Base-by-base conservation (phyloP, 192 early-diverging fungal species). In the Backusella circina region DNA sequence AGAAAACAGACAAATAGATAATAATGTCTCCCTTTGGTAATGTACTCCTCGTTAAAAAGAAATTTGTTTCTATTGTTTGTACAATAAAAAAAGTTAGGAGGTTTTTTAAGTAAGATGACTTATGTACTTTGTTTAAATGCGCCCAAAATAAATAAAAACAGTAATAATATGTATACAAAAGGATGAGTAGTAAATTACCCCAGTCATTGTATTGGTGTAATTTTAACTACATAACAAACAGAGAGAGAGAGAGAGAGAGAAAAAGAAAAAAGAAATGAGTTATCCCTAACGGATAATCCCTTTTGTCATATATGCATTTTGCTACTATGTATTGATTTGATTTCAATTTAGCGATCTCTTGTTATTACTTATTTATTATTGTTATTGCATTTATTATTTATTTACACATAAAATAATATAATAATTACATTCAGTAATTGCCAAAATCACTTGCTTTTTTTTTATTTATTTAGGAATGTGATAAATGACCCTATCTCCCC, bases 381-480 rank as follows among this genome's bases (percentile, higher is more conserved):
- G 44, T 15, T 47, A 47, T 21, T 47, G 44, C 44, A 47, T 47
- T 61, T 28, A 28, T 61, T 61, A 61, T 13, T 61, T 28, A 61
- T 61, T 61, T 61, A 61, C 26, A 26, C 54, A 61, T 61, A 26
- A 61, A 21, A 47, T 47, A 16, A n/a, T 18, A 47, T 47, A 47
- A 47, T 47, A 47, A 47, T 61, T 61, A 28, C 10, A 61, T 26
- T 28, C 54, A 13, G 26, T 8, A 28, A 26, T 61, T 23, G 54
- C 3, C 26, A 61, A 13, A 61, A 61, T 61, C 54, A 26, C 23
- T 61, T 61, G 54, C 26, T 61, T 61, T 44, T n/a, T n/a, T n/a
- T n/a, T n/a, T n/a, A n/a, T n/a, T n/a, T n/a, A n/a, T n/a, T 61
- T 67, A 67, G 65, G 65, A 67, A 67, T 67, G 65, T 67, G 28